Evolutionary conservation across 179 eudicot species (phyloP), one percentile per base, ranked within the genome.

Genomic region (Nepenthes alata): DNA sequence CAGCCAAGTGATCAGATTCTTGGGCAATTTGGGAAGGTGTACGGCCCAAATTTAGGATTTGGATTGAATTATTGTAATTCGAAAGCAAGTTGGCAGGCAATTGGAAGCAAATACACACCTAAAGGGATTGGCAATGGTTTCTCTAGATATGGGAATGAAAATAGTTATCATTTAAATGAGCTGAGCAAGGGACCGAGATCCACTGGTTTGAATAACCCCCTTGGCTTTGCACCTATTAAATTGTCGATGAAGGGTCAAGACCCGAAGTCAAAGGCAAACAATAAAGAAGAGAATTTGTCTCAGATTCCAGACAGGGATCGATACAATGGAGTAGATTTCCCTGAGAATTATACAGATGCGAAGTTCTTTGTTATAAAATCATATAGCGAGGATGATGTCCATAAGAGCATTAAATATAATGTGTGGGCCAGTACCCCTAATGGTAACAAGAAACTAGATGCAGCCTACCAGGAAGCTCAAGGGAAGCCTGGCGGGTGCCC

Each of bases 401-500:
- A 91, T 60, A 91, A 88, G 71, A 91, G 97, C 67, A 77, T 90
- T 70, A 90, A 90, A 64, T 90, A 90, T 59, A 79, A 65, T 67
- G 88, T 88, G 57, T 90, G 97, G 97, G 81, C 97, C 1, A 88
- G 96, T 79, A 91, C 97, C 13, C 88, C 90, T 14, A 85, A 81
- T 74, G 97, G 97, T n/a, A 91, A 91, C 69, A 85, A 88, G 80
- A 91, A 91, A 72, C 85, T 91, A 47, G 96, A 91, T 80, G 90
- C 85, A 37, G 94, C 91, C 35, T 91, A 81, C 62, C 78, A 75
- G 64, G 96, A 85, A 59, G 87, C 95, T 64, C 87, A 84, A 66
- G 83, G 61, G 58, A 82, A 76, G 65, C 57, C 94, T 68, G 83
- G 76, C 13, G 76, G 73, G 25, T 88, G 96, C 74, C 96, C 96